Evolutionary conservation across 768 basidiomycete genomes (phyloP).

Genomic region (Artomyces pyxidatus): DNA sequence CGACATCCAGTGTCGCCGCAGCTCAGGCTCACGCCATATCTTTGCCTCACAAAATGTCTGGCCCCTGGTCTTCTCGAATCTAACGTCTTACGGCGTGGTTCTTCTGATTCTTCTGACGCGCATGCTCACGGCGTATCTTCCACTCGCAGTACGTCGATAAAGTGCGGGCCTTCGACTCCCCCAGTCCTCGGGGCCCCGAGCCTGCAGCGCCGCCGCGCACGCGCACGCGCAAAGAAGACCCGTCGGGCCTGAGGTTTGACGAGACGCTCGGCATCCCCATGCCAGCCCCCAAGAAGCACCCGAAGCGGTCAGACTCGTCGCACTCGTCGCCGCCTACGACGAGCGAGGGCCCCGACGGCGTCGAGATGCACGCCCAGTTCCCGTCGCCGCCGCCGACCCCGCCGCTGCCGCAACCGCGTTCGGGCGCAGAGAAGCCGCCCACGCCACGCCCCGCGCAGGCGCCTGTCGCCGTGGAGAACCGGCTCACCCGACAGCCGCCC

Average conservation of each 20-base stretch:
- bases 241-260: background rate
- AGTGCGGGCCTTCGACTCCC: background rate
- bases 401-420: background rate
- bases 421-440: too few relatives aligned
- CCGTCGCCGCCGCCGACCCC: background rate
- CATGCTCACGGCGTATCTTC: too few relatives aligned
- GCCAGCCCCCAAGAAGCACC: too few relatives aligned
- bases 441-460: background rate
- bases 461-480: background rate
- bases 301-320: background rate
- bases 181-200: background rate
- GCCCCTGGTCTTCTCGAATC: too few relatives aligned
- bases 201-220: background rate
- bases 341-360: too few relatives aligned
- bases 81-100: too few relatives aligned
- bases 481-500: conserved; percentile 24
- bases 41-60: too few relatives aligned
- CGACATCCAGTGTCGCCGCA: too few relatives aligned
- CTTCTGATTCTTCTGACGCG: too few relatives aligned
- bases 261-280: background rate
- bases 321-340: background rate
- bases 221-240: background rate
- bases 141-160: background rate
- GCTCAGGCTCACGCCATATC: too few relatives aligned
- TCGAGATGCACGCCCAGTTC: too few relatives aligned